Evolutionary conservation across 768 basidiomycete species (phyloP), one percentile per base, ranked within the genome.

Genomic region (Harrya chromipes): DNA sequence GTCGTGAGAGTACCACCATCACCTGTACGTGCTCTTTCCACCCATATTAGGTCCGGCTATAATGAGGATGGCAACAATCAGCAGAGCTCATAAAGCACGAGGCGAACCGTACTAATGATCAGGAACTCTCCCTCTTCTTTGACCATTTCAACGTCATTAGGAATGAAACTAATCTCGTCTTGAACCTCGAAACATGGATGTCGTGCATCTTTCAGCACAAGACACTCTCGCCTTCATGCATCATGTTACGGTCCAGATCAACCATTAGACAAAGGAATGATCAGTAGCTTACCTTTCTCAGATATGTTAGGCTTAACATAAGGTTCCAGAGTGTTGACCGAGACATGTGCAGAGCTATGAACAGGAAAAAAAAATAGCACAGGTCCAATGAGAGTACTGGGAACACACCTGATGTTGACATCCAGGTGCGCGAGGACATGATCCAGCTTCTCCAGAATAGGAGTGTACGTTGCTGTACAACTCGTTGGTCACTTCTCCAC

Each of bases 41-140:
- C 97, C 97, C 90, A 97, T 97, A 69, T 99, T 99, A 0, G 97
- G 97, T 6, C 97, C 97, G 19, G 95, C 89, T 90, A 34, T 9
- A 17, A 53, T 23, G n/a, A n/a, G n/a, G n/a, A n/a, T n/a, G n/a
- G n/a, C n/a, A 14, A 49, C 5, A 43, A 17, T 61, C 7, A 53
- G 43, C 0, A 29, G 20, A 1, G 10, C 13, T 19, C 26, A 17
- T 10, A 17, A 36, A 34, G 13, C 34, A 9, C n/a, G 2, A 19
- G 9, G 11, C 3, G 17, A 11, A 21, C 55, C 83, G 52, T 59
- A 89, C 88, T 97, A 57, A 98, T 94, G 47, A 98, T 94, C 53
- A 91, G 86, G 70, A 99, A 94, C 67, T 97, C 95, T 57, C 90
- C 92, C 53, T 84, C 75, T 83, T 90, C 84, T 73, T 92, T 93